A percentile compares a stretch with the other conserved stretches of the same genome.
Evolutionary conservation across 371 early-diverging fungal species (phyloP).

Genomic region (Dichotomocladium elegans): DNA sequence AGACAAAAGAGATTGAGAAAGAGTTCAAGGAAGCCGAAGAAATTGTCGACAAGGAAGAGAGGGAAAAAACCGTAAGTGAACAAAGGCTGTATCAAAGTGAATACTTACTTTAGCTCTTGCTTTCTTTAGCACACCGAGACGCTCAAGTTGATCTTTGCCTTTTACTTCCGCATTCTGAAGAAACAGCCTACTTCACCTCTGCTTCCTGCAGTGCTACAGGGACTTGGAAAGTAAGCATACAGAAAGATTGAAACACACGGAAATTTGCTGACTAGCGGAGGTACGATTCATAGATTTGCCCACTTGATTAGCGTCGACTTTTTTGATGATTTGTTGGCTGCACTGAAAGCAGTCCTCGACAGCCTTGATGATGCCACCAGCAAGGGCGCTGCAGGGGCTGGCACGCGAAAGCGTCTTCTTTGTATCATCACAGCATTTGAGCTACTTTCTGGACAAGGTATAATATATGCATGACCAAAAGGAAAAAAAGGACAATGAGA

Average conservation of each 20-base stretch:
- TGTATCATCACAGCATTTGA: constrained; percentile 87
- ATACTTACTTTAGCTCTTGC: background rate
- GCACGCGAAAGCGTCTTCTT: constrained; percentile 68
- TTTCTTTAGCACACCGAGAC: constrained; percentile 78
- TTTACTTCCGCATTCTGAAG: constrained; percentile 92
- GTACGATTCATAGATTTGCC: constrained; percentile 69
- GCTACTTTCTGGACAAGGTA: constrained; percentile 78
- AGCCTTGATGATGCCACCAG: constrained; percentile 30
- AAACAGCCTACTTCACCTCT: constrained; percentile 72
- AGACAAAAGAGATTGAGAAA: constrained; percentile 68
- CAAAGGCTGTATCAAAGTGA: background rate
- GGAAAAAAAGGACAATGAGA: too few relatives aligned
- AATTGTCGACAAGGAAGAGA: constrained; percentile 70
- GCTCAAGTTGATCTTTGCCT: constrained; percentile 85
- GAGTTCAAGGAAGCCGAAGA: constrained; percentile 87
- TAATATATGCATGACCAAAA: too few relatives aligned
- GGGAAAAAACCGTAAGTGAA: constrained; percentile 55
- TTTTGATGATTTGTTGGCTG: constrained; percentile 82
- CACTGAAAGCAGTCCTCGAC: constrained; percentile 77
- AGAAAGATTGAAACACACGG: background rate
- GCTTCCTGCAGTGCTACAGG: constrained; percentile 85
- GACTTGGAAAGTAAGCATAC: constrained; percentile 67
- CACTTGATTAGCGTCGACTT: constrained; percentile 94
- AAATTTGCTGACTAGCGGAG: too few relatives aligned
- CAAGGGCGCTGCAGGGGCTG: constrained; percentile 30